phyloP scores from a whole-genome alignment of 371 early-diverging fungal genomes.

The Mucor piriformis region DNA sequence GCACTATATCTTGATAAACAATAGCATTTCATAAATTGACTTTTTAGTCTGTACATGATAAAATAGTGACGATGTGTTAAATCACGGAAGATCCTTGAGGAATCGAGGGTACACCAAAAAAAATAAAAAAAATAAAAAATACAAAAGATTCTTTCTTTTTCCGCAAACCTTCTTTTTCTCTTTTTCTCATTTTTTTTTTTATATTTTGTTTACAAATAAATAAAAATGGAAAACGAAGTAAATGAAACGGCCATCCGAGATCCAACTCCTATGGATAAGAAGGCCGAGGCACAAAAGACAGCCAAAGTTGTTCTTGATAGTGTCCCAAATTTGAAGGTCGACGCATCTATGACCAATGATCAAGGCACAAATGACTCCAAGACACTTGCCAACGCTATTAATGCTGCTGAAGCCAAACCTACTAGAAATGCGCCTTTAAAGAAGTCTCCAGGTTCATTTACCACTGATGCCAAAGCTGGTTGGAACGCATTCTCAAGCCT shows the following conservation, averaged over 20 bases:
- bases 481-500: slow-evolving; percentile 42
- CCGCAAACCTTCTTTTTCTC: not conserved
- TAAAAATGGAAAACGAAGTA: slow-evolving; percentile 11
- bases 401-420: slow-evolving; percentile 26
- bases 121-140: slow-evolving; percentile 1
- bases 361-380: slow-evolving; percentile 28
- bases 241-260: slow-evolving; percentile 11
- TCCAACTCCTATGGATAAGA: slow-evolving; percentile 25
- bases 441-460: slow-evolving; percentile 18
- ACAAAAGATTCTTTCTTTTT: slow-evolving; percentile 1
- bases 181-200: slow-evolving; percentile 8
- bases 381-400: slow-evolving; percentile 8
- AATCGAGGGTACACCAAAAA: not conserved
- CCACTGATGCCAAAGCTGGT: slow-evolving; percentile 25
- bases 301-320: slow-evolving; percentile 28
- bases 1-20: no score
- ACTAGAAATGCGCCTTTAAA: not conserved
- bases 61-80: slow-evolving; percentile 8
- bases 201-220: slow-evolving; percentile 2
- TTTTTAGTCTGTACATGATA: not conserved
- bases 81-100: slow-evolving; percentile 9
- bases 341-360: slow-evolving; percentile 21
- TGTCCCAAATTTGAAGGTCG: slow-evolving; percentile 12
- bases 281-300: slow-evolving; percentile 18
- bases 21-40: no score